Conservation (phyloP, 2,329 filamentous ascomycete species). For the Curvularia sp. region DNA sequence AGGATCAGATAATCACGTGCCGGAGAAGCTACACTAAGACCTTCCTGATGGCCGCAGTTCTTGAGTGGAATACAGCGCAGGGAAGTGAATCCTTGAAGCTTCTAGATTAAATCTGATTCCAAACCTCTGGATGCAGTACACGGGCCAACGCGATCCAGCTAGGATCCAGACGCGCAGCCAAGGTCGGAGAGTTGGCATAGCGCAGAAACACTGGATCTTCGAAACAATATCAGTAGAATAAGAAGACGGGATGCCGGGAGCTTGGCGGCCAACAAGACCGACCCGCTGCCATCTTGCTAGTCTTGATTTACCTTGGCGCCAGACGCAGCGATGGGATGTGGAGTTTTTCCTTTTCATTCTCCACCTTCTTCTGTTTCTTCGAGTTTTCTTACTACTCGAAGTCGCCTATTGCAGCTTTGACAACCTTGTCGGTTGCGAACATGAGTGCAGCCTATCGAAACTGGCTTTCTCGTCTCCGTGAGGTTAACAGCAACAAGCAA, state of each 20-base stretch:
- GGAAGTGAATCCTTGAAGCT: constrained; percentile 11
- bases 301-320: not conserved
- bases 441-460: not conserved
- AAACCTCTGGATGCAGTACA: constrained; percentile 14
- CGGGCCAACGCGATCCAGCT: constrained; percentile 1
- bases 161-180: not conserved
- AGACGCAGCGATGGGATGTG: not conserved
- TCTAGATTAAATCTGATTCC: constrained; percentile 12
- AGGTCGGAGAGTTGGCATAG: not conserved
- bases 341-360: not conserved
- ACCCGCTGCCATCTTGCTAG: not conserved
- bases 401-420: not conserved
- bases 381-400: not conserved
- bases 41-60: not conserved
- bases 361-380: not conserved
- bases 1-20: not conserved
- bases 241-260: constrained; percentile 37
- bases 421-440: not conserved
- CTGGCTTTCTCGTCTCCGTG: not conserved
- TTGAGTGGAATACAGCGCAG: not conserved
- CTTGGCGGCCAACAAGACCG: constrained; percentile 3
- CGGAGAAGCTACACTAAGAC: not conserved
- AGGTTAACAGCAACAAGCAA: not conserved
- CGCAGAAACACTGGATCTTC: not conserved
- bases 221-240: not conserved